These are phyloP conservation scores for Clarireedia hainanense DNA, from an alignment of 2,329 filamentous ascomycete genomes.

Conservation along the genomic window DNA sequence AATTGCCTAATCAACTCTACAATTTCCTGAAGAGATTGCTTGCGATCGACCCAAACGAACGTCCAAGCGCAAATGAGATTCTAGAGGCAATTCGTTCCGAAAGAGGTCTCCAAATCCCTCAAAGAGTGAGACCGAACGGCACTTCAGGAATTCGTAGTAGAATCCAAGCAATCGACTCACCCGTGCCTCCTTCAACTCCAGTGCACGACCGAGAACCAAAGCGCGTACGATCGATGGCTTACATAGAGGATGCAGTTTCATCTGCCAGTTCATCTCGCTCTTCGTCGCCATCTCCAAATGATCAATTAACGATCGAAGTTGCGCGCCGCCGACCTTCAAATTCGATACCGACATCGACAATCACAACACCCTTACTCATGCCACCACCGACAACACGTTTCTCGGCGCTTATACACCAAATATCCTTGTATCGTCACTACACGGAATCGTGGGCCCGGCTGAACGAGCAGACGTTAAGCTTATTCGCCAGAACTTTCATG, in stretches of 20 bases:
- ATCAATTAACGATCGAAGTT: conserved; percentile 17
- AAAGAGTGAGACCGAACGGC: conserved; percentile 21
- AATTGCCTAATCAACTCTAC: conserved; percentile 82
- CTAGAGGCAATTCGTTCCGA: conserved; percentile 37
- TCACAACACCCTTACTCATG: conserved; percentile 33
- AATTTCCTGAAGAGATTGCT: conserved; percentile 74
- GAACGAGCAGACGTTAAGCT: conserved; percentile 27
- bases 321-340: conserved; percentile 5
- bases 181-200: conserved; percentile 23
- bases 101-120: conserved; percentile 25
- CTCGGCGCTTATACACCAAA: conserved; percentile 23
- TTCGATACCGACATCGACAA: conserved; percentile 6
- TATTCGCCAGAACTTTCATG: conserved; percentile 44
- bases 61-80: conserved; percentile 83
- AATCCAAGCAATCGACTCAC: conserved; percentile 28
- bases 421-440: conserved; percentile 30
- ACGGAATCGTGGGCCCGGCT: conserved; percentile 26
- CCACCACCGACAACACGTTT: conserved; percentile 31
- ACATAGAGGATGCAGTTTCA: conserved; percentile 24
- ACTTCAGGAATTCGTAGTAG: conserved; percentile 20
- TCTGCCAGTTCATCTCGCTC: conserved; percentile 14
- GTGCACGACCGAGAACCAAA: conserved; percentile 23
- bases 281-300: conserved; percentile 14
- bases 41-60: conserved; percentile 64
- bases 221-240: conserved; percentile 18